Evolutionary conservation across 1,139 yeast genomes (phyloP).

Genomic region (Kazachstania sp.): DNA sequence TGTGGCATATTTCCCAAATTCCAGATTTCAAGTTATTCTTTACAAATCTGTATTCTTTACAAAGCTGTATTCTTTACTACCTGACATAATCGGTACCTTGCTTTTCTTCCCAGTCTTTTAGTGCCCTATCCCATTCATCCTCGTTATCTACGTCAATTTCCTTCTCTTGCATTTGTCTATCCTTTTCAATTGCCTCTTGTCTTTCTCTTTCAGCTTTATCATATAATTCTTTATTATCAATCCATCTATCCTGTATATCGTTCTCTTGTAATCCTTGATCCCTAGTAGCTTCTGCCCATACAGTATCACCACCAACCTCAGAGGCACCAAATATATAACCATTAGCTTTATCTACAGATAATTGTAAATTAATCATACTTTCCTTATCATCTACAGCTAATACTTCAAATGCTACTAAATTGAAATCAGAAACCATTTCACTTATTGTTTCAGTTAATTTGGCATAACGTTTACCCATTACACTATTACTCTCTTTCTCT

Average conservation of each 20-base stretch:
- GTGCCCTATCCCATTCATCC: slow-evolving; percentile 58
- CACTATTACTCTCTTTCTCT: slow-evolving; percentile 46
- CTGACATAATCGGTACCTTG: slow-evolving; percentile 25
- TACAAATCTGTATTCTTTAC: no score
- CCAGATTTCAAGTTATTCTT: no score
- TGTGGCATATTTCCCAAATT: no score
- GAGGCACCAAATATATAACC: slow-evolving; percentile 91
- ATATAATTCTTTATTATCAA: slow-evolving; percentile 69
- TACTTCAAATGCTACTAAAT: slow-evolving; percentile 82
- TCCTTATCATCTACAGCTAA: slow-evolving; percentile 84
- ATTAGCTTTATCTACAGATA: slow-evolving; percentile 77
- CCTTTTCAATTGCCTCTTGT: slow-evolving; percentile 30
- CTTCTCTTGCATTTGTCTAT: slow-evolving; percentile 32
- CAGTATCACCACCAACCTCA: slow-evolving; percentile 89
- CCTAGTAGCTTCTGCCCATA: slow-evolving; percentile 92
- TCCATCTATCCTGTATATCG: slow-evolving; percentile 94
- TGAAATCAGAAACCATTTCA: slow-evolving; percentile 79
- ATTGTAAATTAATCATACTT: slow-evolving; percentile 75
- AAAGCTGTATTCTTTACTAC: slow-evolving; percentile 2
- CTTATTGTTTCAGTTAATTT: slow-evolving; percentile 70
- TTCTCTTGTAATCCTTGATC: slow-evolving; percentile 47
- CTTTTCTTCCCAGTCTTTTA: slow-evolving; percentile 53
- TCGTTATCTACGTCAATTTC: slow-evolving; percentile 47
- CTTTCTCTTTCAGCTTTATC: slow-evolving; percentile 55
- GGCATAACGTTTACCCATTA: slow-evolving; percentile 54